These are phyloP conservation scores for Aspergillus fructus DNA, from an alignment of 2,329 filamentous ascomycete species.

Conservation along the genomic window DNA sequence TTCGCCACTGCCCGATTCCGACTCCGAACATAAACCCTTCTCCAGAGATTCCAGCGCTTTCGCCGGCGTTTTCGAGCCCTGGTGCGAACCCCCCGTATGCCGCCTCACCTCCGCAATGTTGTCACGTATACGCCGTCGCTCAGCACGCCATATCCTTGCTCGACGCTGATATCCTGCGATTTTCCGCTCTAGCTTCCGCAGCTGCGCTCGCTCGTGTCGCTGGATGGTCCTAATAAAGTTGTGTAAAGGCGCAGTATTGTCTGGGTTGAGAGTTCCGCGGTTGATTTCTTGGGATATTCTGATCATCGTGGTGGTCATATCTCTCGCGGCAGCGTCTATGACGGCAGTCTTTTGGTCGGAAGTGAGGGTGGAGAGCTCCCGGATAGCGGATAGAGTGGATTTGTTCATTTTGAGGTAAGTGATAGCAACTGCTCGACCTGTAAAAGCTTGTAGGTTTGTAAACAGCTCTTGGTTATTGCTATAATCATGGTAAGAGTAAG, in stretches of 20 bases:
- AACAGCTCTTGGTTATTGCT: not conserved
- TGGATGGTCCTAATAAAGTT: conserved; percentile 27
- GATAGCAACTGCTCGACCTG: not conserved
- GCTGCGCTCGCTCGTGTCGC: conserved; percentile 17
- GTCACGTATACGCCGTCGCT: conserved; percentile 21
- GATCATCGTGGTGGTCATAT: conserved; percentile 31
- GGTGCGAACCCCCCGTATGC: conserved; percentile 9
- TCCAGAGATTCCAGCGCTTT: no score
- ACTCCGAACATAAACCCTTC: conserved; percentile 13
- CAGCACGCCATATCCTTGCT: conserved; percentile 16
- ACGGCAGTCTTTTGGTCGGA: conserved; percentile 21
- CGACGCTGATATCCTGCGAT: conserved; percentile 18
- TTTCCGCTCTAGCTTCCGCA: conserved; percentile 21
- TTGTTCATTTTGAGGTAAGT: not conserved
- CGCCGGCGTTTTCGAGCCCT: not conserved
- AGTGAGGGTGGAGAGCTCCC: conserved; percentile 19
- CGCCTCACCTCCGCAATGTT: conserved; percentile 22
- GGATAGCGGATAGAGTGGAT: not conserved
- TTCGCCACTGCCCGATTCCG: conserved; percentile 3
- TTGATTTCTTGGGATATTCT: conserved; percentile 27
- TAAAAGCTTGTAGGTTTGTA: not conserved
- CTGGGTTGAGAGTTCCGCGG: conserved; percentile 22
- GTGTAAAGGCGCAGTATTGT: conserved; percentile 28
- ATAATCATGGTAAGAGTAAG: not conserved
- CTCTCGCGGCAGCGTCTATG: conserved; percentile 28